These are phyloP conservation scores for Microbotryomycetes sp. DNA, from an alignment of 1,284 basidiomycete species.

Conservation along the genomic window DNA sequence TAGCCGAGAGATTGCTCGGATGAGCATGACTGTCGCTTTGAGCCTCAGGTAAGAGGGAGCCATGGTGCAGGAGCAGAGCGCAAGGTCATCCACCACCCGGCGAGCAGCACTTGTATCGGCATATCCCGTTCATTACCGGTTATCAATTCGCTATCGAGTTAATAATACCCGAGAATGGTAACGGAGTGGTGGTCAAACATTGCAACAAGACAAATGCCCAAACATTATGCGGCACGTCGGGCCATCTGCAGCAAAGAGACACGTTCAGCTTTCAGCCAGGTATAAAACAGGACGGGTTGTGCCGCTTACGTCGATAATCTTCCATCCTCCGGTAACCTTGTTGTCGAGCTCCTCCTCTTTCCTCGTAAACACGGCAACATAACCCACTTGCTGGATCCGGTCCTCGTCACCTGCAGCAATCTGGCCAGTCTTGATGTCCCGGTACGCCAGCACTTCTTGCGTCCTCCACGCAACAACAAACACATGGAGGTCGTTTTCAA, in stretches of 20 bases:
- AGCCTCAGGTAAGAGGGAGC: neutral
- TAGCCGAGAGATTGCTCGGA: neutral
- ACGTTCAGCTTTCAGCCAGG: neutral
- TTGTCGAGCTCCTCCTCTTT: slow-evolving; percentile 78
- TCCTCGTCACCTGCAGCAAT: slow-evolving; percentile 79
- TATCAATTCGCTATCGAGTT: no score
- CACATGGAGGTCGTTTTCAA: slow-evolving; percentile 82
- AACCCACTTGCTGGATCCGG: slow-evolving; percentile 84
- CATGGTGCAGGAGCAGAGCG: no score
- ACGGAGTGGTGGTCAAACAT: no score
- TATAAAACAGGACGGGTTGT: neutral
- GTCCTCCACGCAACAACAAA: slow-evolving; percentile 90
- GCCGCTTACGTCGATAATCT: slow-evolving; percentile 75
- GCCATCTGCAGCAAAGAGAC: slow-evolving; percentile 14
- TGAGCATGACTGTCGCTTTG: neutral
- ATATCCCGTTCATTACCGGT: no score
- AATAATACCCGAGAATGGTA: no score
- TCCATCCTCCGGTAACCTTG: slow-evolving; percentile 96
- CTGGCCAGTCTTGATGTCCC: slow-evolving; percentile 78
- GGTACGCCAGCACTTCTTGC: slow-evolving; percentile 89
- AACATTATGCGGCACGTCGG: slow-evolving; percentile 25
- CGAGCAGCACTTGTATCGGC: no score
- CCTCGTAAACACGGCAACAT: slow-evolving; percentile 85
- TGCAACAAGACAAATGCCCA: no score
- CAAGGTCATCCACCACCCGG: no score